phyloP scores from a whole-genome alignment of 1,139 yeast genomes.

The Pichia sp. region DNA sequence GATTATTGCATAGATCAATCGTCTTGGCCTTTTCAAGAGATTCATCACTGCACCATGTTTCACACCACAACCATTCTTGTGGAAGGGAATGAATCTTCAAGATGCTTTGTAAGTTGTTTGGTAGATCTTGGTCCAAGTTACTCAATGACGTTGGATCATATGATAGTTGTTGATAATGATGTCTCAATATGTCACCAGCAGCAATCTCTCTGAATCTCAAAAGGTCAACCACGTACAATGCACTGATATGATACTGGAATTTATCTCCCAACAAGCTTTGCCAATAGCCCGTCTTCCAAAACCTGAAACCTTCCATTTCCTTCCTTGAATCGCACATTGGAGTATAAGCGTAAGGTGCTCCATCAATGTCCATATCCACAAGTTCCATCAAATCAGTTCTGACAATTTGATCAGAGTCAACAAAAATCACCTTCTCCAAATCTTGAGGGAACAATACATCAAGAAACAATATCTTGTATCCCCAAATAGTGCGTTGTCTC shows the following conservation, averaged over 20 bases:
- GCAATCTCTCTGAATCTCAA: conserved; percentile 50
- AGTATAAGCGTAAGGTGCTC: conserved; percentile 77
- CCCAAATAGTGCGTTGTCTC: conserved; percentile 78
- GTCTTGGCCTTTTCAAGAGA: conserved; percentile 58
- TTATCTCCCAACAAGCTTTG: conserved; percentile 50
- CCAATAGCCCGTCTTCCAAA: conserved; percentile 97
- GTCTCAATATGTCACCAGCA: conserved; percentile 75
- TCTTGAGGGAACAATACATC: conserved; percentile 83
- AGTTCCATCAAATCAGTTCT: conserved; percentile 67
- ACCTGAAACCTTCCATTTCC: conserved; percentile 80
- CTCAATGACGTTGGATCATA: conserved; percentile 73
- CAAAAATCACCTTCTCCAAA: conserved; percentile 68
- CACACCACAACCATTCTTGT: conserved; percentile 90
- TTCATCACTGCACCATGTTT: conserved; percentile 82
- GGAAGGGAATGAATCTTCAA: conserved; percentile 68
- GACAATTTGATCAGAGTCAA: conserved; percentile 79
- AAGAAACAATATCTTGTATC: conserved; percentile 75
- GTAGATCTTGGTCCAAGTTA: conserved; percentile 86
- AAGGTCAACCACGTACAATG: conserved; percentile 76
- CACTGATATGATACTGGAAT: conserved; percentile 73
- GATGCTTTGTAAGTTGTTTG: conserved; percentile 69
- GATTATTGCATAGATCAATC: conserved; percentile 79
- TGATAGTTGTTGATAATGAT: conserved; percentile 81
- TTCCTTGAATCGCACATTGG: conserved; percentile 82
- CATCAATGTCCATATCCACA: conserved; percentile 58